These are phyloP conservation scores for Tolypocladium inflatum DNA, from an alignment of 2,329 filamentous ascomycete species.

Conservation along the genomic window DNA sequence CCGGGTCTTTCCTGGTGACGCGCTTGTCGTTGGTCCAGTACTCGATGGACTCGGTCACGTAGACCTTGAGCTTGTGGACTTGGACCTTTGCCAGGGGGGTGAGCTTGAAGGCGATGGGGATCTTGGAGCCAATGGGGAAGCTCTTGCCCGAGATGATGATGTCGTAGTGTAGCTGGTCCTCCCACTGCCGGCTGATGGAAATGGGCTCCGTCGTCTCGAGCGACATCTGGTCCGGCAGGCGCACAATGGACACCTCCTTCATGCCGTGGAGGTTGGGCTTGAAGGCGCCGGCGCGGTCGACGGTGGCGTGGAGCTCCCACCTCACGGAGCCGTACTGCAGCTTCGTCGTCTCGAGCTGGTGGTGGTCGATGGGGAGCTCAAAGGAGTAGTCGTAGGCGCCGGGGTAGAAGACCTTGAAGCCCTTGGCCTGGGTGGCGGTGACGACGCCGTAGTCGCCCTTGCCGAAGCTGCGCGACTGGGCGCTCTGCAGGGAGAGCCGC, in stretches of 20 bases:
- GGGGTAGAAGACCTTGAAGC: slow-evolving; percentile 78
- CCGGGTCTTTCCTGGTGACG: slow-evolving; percentile 75
- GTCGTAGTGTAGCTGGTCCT: slow-evolving; percentile 90
- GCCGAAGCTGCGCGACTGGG: slow-evolving; percentile 75
- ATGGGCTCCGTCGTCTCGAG: slow-evolving; percentile 89
- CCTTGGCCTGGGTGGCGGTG: slow-evolving; percentile 51
- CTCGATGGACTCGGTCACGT: slow-evolving; percentile 81
- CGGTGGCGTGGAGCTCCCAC: slow-evolving; percentile 76
- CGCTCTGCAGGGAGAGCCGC: slow-evolving; percentile 68
- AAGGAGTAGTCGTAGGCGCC: slow-evolving; percentile 63
- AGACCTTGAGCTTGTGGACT: slow-evolving; percentile 86
- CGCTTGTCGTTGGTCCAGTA: slow-evolving; percentile 82
- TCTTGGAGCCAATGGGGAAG: slow-evolving; percentile 77
- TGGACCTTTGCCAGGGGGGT: slow-evolving; percentile 90
- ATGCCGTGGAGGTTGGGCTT: slow-evolving; percentile 75
- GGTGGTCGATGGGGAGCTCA: slow-evolving; percentile 81
- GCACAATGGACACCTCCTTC: slow-evolving; percentile 75
- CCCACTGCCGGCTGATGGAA: slow-evolving; percentile 87
- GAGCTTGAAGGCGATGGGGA: slow-evolving; percentile 89
- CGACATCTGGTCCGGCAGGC: slow-evolving; percentile 78
- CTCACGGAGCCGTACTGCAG: slow-evolving; percentile 79
- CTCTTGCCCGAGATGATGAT: slow-evolving; percentile 95
- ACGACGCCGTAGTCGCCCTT: slow-evolving; percentile 64
- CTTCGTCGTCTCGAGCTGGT: slow-evolving; percentile 80
- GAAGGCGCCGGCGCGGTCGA: slow-evolving; percentile 84